phyloP scores from a whole-genome alignment of 2,329 filamentous ascomycete species.

The Lanzia echinophila region DNA sequence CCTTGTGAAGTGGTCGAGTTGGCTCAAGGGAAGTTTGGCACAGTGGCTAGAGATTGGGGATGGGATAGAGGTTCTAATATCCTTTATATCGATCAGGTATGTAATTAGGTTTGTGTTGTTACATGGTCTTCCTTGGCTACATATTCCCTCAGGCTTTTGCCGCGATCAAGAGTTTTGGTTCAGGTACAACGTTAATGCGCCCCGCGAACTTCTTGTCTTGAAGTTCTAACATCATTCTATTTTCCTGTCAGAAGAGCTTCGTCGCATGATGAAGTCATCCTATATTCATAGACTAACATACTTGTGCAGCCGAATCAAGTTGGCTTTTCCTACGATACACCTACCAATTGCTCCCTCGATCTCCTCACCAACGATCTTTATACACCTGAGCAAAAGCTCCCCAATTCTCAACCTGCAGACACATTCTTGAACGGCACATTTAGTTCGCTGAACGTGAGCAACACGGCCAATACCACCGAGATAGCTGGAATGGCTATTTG shows the following conservation, averaged over 20 bases:
- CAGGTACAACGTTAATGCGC: neutral
- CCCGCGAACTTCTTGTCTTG: too few relatives aligned
- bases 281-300: constrained; percentile 24
- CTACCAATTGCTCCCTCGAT: constrained; percentile 53
- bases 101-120: constrained; percentile 11
- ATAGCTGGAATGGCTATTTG: constrained; percentile 50
- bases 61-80: constrained; percentile 58
- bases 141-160: neutral
- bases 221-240: too few relatives aligned
- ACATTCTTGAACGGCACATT: constrained; percentile 59
- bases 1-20: constrained; percentile 45
- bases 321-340: constrained; percentile 59
- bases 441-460: constrained; percentile 42
- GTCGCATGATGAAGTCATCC: too few relatives aligned
- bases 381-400: constrained; percentile 33
- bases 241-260: too few relatives aligned
- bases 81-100: constrained; percentile 45
- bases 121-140: neutral
- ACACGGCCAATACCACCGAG: constrained; percentile 41
- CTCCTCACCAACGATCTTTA: constrained; percentile 37
- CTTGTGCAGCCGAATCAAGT: constrained; percentile 59
- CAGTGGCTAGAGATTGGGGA: constrained; percentile 53
- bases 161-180: neutral
- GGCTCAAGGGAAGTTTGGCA: constrained; percentile 44
- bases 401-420: constrained; percentile 25